Evolutionary conservation across 1,284 basidiomycete genomes (phyloP).

Genomic region (Takashimella tepidaria): DNA sequence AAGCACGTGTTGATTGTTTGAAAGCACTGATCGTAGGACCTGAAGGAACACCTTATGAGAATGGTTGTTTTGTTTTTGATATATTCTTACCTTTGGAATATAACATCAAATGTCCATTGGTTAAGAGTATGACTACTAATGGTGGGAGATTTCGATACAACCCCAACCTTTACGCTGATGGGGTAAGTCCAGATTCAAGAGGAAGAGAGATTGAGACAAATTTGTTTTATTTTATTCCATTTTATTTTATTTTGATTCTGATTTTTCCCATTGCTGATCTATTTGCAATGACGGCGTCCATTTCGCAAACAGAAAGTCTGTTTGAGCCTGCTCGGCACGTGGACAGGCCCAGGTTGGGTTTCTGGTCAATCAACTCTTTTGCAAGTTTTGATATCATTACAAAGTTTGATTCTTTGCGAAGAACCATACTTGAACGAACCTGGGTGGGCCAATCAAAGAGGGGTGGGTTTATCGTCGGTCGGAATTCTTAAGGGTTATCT

Average conservation of each 20-base stretch:
- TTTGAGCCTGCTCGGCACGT: conserved; percentile 81
- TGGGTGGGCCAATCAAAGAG: conserved; percentile 67
- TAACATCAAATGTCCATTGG: conserved; percentile 50
- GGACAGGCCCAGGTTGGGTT: conserved; percentile 83
- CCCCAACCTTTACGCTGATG: conserved; percentile 73
- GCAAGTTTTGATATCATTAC: conserved; percentile 78
- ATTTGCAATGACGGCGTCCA: conserved; percentile 56
- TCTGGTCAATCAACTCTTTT: conserved; percentile 76
- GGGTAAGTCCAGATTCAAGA: conserved; percentile 52
- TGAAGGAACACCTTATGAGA: conserved; percentile 78
- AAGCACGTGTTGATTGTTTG: conserved; percentile 80
- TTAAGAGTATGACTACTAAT: conserved; percentile 85
- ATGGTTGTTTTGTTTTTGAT: conserved; percentile 62
- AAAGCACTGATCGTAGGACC: conserved; percentile 83
- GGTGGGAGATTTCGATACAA: conserved; percentile 85
- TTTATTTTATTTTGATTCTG: too few relatives aligned
- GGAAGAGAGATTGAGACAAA: too few relatives aligned
- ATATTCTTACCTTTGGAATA: conserved; percentile 66
- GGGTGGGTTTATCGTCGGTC: too few relatives aligned
- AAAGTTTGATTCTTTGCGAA: conserved; percentile 85
- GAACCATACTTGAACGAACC: conserved; percentile 88
- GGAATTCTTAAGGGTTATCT: too few relatives aligned
- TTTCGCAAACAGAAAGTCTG: conserved; percentile 65
- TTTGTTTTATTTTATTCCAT: too few relatives aligned
- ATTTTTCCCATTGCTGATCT: too few relatives aligned